Percentiles rank a stretch among this genome's conserved stretches.
Conservation (phyloP, 371 early-diverging fungal species). For the Batrachochytrium dendrobatidis region DNA sequence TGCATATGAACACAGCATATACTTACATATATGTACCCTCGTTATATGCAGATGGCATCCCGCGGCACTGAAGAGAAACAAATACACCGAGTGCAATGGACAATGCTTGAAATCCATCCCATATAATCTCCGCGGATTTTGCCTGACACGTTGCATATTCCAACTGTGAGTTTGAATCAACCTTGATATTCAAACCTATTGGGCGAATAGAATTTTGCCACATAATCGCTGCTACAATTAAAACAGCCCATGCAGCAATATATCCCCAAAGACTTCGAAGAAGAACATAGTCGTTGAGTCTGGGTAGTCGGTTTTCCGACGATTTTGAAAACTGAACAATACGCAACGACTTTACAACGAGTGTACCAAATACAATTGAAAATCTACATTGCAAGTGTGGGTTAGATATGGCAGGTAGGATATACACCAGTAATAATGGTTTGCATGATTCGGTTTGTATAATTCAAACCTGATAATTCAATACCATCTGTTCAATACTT, state of each 20-base stretch:
- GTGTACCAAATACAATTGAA: neutral
- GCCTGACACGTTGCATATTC: neutral
- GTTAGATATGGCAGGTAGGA: neutral
- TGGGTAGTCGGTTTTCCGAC: neutral
- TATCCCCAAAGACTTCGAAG: neutral
- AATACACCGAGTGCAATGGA: neutral
- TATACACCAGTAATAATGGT: neutral
- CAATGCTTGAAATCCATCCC: neutral
- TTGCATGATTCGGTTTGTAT: neutral
- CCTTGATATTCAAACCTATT: neutral
- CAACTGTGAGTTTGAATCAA: neutral
- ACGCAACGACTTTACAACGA: neutral
- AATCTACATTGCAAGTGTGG: neutral
- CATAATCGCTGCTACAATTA: neutral
- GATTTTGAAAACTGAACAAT: neutral
- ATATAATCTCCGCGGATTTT: neutral
- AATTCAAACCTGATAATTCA: neutral
- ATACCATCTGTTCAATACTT: neutral
- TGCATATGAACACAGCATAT: too few species aligned
- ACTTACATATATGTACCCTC: neutral
- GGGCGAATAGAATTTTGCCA: neutral
- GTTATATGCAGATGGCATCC: neutral
- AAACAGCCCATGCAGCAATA: neutral
- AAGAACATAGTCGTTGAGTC: neutral
- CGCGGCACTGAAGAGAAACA: conserved; percentile 1